phyloP scores from a whole-genome alignment of 495 filamentous ascomycete species.

The Aspergillus conjunctus region DNA sequence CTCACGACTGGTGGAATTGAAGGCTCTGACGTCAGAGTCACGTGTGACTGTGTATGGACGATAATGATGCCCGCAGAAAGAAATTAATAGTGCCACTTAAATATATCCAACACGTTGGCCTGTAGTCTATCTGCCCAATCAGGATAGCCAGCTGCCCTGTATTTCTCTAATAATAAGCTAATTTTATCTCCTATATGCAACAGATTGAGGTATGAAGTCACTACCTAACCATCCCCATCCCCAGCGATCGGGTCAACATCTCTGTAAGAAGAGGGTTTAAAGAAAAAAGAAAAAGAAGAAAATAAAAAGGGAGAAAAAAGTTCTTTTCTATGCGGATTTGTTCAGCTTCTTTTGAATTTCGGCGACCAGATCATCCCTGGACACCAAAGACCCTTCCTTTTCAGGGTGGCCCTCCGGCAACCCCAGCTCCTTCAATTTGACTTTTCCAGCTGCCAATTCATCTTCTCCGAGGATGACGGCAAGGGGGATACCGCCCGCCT shows the following conservation, averaged over 20 bases:
- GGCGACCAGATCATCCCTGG: conserved; percentile 56
- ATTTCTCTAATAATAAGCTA: conserved; percentile 4
- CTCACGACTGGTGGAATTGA: not conserved
- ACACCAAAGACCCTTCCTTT: conserved; percentile 79
- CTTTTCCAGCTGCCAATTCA: conserved; percentile 71
- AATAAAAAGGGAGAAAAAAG: not conserved
- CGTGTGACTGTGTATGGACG: conserved; percentile 1
- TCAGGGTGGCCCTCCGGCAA: conserved; percentile 77
- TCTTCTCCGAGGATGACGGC: conserved; percentile 80
- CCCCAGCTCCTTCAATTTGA: conserved; percentile 84
- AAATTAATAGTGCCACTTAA: no score
- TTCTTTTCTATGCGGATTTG: not conserved
- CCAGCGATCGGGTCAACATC: not conserved
- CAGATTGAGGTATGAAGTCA: not conserved
- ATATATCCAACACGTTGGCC: no score
- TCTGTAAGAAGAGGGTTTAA: not conserved
- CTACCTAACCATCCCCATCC: not conserved
- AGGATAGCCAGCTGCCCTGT: conserved; percentile 25
- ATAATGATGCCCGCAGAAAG: no score
- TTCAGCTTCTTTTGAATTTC: conserved; percentile 54
- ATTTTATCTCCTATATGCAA: conserved; percentile 2
- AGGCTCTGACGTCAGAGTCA: conserved; percentile 8
- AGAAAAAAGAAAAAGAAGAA: not conserved
- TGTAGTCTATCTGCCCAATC: conserved; percentile 21
- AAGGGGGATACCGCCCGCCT: conserved; percentile 69